These are phyloP conservation scores for Hanseniaspora mollemarum DNA, from an alignment of 805 yeast species.

Conservation along the genomic window DNA sequence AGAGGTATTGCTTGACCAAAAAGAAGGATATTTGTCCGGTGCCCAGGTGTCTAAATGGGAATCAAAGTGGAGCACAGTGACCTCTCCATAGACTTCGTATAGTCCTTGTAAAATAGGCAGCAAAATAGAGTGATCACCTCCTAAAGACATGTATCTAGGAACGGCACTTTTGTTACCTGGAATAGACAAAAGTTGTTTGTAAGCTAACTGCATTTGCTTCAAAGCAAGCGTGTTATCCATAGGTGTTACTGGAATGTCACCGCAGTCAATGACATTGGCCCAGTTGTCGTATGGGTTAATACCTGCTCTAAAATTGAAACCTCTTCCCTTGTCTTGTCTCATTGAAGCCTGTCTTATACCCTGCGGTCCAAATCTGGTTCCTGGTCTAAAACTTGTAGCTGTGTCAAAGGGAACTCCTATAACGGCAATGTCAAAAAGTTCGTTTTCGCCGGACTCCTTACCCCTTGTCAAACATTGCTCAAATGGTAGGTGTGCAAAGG, in stretches of 20 bases:
- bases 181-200: slow-evolving; percentile 41
- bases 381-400: slow-evolving; percentile 65
- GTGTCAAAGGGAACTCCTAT: slow-evolving; percentile 80
- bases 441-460: slow-evolving; percentile 21
- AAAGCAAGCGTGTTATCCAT: slow-evolving; percentile 55
- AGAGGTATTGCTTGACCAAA: slow-evolving; percentile 44
- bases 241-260: slow-evolving; percentile 58
- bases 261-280: slow-evolving; percentile 52
- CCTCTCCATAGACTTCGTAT: slow-evolving; percentile 47
- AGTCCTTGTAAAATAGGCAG: slow-evolving; percentile 63
- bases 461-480: slow-evolving; percentile 41
- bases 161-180: slow-evolving; percentile 18
- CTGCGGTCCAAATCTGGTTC: slow-evolving; percentile 74
- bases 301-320: slow-evolving; percentile 57
- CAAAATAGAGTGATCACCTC: slow-evolving; percentile 74
- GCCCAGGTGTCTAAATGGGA: slow-evolving; percentile 79
- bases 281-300: slow-evolving; percentile 47
- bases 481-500: slow-evolving; percentile 64
- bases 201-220: slow-evolving; percentile 48
- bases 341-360: slow-evolving; percentile 59
- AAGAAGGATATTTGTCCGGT: slow-evolving; percentile 57
- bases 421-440: slow-evolving; percentile 52
- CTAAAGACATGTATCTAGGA: slow-evolving; percentile 60
- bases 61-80: slow-evolving; percentile 70
- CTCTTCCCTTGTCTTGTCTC: slow-evolving; percentile 57